Evolutionary conservation across 2,329 filamentous ascomycete genomes (phyloP).

Genomic region (Fusarium sororula): DNA sequence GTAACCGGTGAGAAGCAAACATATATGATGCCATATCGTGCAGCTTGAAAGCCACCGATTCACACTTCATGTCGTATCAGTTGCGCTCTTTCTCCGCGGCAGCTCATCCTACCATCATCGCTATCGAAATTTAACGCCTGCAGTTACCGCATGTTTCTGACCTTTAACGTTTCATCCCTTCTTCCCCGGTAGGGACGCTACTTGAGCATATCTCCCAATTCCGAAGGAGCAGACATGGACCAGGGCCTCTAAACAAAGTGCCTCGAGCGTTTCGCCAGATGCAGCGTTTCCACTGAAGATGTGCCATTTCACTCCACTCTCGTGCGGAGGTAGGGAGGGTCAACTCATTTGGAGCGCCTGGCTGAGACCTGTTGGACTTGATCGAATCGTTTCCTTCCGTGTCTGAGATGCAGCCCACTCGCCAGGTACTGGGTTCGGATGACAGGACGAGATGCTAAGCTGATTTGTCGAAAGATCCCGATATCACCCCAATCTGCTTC

Average conservation of each 20-base stretch:
- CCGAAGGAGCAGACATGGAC: slow-evolving; percentile 20
- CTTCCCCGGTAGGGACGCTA: slow-evolving; percentile 27
- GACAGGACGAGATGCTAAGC: neutral
- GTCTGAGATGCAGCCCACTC: slow-evolving; percentile 17
- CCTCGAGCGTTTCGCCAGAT: slow-evolving; percentile 30
- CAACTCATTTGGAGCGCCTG: neutral
- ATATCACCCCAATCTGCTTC: neutral
- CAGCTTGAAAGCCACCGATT: slow-evolving; percentile 1
- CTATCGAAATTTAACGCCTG: slow-evolving; percentile 16
- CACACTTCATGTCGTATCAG: neutral
- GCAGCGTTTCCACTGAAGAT: slow-evolving; percentile 27
- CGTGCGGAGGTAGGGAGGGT: slow-evolving; percentile 40
- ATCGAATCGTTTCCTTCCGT: slow-evolving; percentile 14
- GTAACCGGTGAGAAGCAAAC: neutral
- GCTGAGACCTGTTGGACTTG: neutral
- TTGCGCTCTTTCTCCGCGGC: neutral
- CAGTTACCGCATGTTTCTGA: slow-evolving; percentile 19
- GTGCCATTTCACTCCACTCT: slow-evolving; percentile 14
- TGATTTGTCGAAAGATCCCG: neutral
- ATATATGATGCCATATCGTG: slow-evolving; percentile 7
- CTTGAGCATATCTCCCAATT: neutral
- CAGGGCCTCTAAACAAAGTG: slow-evolving; percentile 19
- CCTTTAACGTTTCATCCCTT: slow-evolving; percentile 36
- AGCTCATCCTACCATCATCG: neutral
- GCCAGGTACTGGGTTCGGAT: slow-evolving; percentile 4